Conservation (phyloP, 805 yeast genomes). For the Cyberlindnera maritima region DNA sequence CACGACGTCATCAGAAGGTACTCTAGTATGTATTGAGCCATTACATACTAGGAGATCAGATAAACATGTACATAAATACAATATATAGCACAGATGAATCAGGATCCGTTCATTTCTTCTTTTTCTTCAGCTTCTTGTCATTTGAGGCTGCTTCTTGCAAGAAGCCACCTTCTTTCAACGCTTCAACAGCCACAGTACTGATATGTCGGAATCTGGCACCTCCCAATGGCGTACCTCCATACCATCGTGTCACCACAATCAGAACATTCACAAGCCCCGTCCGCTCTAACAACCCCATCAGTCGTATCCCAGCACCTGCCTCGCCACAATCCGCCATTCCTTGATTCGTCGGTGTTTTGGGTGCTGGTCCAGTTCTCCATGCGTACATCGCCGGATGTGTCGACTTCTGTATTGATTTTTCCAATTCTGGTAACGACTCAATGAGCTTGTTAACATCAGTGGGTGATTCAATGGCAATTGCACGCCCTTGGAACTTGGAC, state of each 20-base stretch:
- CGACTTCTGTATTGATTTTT: constrained; percentile 53
- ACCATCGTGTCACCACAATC: constrained; percentile 77
- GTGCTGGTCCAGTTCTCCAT: constrained; percentile 43
- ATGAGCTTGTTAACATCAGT: constrained; percentile 44
- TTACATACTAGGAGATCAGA: too few relatives aligned
- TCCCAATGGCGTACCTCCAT: constrained; percentile 76
- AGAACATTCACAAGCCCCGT: constrained; percentile 50
- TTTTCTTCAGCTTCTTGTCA: constrained; percentile 2
- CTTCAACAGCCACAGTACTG: constrained; percentile 51
- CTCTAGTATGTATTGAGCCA: too few relatives aligned
- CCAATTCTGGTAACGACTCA: constrained; percentile 37
- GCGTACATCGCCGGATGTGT: constrained; percentile 75
- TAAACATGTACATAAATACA: too few relatives aligned
- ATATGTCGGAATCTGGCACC: constrained; percentile 69
- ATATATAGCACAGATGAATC: too few relatives aligned
- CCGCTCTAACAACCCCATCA: constrained; percentile 53
- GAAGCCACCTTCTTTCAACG: constrained; percentile 40
- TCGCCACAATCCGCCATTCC: constrained; percentile 74
- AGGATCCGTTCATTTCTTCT: constrained; percentile 1
- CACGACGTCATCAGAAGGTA: too few relatives aligned
- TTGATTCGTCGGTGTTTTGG: constrained; percentile 36
- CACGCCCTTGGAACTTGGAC: constrained; percentile 67
- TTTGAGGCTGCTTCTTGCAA: constrained; percentile 6
- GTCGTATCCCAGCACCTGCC: constrained; percentile 64
- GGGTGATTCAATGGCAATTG: constrained; percentile 37